These are phyloP conservation scores for Penicillium sp. DNA, from an alignment of 2,329 filamentous ascomycete species.

Conservation along the genomic window DNA sequence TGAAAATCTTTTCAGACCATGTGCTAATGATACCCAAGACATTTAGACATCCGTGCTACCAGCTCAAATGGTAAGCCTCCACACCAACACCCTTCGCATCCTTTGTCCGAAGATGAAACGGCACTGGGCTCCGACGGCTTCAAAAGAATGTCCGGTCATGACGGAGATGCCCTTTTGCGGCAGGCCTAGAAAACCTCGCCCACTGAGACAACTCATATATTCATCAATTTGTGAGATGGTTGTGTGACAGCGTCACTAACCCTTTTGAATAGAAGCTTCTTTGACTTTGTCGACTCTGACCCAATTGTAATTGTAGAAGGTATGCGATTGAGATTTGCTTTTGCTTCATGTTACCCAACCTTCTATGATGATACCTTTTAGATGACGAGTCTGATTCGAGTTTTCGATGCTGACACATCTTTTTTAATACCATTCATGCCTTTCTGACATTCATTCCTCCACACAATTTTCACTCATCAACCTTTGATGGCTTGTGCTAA, in stretches of 20 bases:
- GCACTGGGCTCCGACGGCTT: constrained; percentile 93
- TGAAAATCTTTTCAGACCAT: constrained; percentile 6
- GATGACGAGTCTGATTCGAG: constrained; percentile 68
- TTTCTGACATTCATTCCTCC: constrained; percentile 44
- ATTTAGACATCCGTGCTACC: constrained; percentile 10
- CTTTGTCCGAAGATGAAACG: constrained; percentile 50
- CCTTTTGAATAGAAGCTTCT: constrained; percentile 17
- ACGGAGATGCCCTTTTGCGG: constrained; percentile 85
- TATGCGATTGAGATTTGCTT: constrained; percentile 12
- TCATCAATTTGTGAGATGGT: constrained; percentile 21
- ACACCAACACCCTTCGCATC: constrained; percentile 1
- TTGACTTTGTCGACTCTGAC: constrained; percentile 11
- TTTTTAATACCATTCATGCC: constrained; percentile 63
- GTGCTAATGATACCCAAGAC: constrained; percentile 24
- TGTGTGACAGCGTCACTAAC: constrained; percentile 31
- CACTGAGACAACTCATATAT: constrained; percentile 66
- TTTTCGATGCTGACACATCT: constrained; percentile 62
- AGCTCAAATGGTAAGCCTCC: constrained; percentile 27
- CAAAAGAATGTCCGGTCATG: constrained; percentile 62
- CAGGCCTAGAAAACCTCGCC: constrained; percentile 99
- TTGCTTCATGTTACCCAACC: constrained; percentile 1
- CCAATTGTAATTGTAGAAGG: constrained; percentile 19
- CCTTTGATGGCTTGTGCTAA: constrained; percentile 4
- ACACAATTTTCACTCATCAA: constrained; percentile 7
- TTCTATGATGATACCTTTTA: constrained; percentile 55